Percentiles rank a stretch among this genome's conserved stretches.
Conservation (phyloP, 176 grass and related monocot species). For the Juncus effusus region DNA sequence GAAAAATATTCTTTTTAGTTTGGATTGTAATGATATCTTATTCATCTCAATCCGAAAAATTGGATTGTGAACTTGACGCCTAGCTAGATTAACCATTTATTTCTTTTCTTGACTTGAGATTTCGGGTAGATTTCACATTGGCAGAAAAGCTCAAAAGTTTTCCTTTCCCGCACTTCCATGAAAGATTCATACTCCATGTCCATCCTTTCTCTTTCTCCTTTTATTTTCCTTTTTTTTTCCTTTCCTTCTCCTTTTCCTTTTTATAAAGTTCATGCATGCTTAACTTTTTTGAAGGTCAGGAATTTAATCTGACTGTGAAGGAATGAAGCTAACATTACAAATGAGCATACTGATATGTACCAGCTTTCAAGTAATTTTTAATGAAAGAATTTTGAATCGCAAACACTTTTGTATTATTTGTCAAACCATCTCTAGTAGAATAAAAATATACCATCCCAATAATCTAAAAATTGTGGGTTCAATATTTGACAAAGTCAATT, state of each 20-base stretch:
- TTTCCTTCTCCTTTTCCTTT: conserved; percentile 5
- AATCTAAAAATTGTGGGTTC: too few relatives aligned
- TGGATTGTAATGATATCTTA: too few relatives aligned
- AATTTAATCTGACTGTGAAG: conserved; percentile 19
- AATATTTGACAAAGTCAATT: too few relatives aligned
- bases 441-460: too few relatives aligned
- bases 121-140: neutral
- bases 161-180: conserved; percentile 22
- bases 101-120: too few relatives aligned
- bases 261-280: conserved; percentile 23
- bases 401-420: conserved; percentile 8
- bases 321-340: conserved; percentile 13
- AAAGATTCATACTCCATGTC: conserved; percentile 21
- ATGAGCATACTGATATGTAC: neutral
- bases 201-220: neutral
- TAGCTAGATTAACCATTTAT: too few relatives aligned
- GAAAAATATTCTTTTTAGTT: too few relatives aligned
- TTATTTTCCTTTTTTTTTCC: neutral
- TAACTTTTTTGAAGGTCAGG: conserved; percentile 19
- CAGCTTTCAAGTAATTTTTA: conserved; percentile 9
- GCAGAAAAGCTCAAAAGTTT: conserved; percentile 17
- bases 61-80: too few relatives aligned
- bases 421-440: neutral
- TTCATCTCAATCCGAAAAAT: too few relatives aligned
- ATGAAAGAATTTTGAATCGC: neutral